These are phyloP conservation scores for Spiraea crenata DNA, from an alignment of 331 rosid genomes.

Conservation along the genomic window DNA sequence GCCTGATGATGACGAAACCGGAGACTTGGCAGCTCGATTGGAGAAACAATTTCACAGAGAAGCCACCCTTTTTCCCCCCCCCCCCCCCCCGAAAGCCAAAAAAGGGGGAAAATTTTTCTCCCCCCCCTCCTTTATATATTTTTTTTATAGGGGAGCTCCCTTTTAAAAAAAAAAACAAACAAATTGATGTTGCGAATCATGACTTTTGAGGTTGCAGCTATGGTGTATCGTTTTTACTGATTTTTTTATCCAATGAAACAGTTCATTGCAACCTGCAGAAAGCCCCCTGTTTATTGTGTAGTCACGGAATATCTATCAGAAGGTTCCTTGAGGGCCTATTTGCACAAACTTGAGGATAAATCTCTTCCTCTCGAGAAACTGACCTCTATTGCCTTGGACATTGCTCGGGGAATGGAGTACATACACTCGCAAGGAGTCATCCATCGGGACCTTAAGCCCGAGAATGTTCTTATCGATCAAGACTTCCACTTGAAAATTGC, in stretches of 20 bases:
- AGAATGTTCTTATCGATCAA: constrained; percentile 66
- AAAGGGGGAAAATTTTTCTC: constrained; percentile 53
- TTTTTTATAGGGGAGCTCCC: too few species aligned
- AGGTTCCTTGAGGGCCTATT: constrained; percentile 85
- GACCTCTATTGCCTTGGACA: constrained; percentile 65
- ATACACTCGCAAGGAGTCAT: constrained; percentile 82
- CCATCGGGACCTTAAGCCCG: constrained; percentile 95
- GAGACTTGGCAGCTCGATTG: constrained; percentile 53
- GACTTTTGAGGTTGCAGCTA: constrained; percentile 6
- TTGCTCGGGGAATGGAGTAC: constrained; percentile 89
- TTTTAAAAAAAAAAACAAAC: too few species aligned
- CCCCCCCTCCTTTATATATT: too few species aligned
- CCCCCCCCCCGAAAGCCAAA: constrained; percentile 67
- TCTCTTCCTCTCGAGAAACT: constrained; percentile 54
- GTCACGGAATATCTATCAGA: constrained; percentile 75
- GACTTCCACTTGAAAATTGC: constrained; percentile 73
- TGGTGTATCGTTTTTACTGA: constrained; percentile 14
- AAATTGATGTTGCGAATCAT: background rate
- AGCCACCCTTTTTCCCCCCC: constrained; percentile 75
- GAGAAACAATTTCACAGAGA: constrained; percentile 79
- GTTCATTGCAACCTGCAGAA: constrained; percentile 86
- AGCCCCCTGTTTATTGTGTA: constrained; percentile 76
- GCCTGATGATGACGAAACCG: constrained; percentile 79
- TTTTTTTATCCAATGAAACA: constrained; percentile 34
- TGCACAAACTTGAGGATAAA: constrained; percentile 67